Conservation (phyloP, 2,329 filamentous ascomycete genomes). For the Chaetomium strumarium region DNA sequence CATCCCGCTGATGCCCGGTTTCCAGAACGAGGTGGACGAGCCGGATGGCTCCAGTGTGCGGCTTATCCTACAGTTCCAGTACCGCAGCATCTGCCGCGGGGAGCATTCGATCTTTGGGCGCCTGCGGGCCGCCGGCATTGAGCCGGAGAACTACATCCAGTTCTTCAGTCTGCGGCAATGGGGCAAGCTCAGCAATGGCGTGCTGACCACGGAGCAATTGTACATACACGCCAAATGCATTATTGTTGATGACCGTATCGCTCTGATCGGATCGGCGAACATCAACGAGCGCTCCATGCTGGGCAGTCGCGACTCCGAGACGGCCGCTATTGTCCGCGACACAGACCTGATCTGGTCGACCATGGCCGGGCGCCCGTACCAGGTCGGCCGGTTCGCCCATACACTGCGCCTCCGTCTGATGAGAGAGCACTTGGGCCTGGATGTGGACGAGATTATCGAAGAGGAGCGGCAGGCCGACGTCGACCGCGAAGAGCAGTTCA, state of each 20-base stretch:
- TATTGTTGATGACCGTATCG: constrained; percentile 88
- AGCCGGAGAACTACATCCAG: constrained; percentile 90
- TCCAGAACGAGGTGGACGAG: constrained; percentile 92
- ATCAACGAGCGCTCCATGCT: constrained; percentile 98
- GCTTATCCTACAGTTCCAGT: constrained; percentile 95
- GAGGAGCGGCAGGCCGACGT: constrained; percentile 65
- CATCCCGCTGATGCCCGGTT: constrained; percentile 96
- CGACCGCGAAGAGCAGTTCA: constrained; percentile 48
- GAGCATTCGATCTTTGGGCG: constrained; percentile 88
- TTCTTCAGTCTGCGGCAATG: constrained; percentile 91
- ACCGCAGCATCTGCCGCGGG: constrained; percentile 89
- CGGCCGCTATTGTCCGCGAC: constrained; percentile 83
- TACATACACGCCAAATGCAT: constrained; percentile 98
- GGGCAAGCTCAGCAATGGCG: constrained; percentile 80
- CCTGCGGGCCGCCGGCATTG: constrained; percentile 71
- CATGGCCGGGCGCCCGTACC: constrained; percentile 86
- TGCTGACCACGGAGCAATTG: constrained; percentile 86
- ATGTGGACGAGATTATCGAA: constrained; percentile 85
- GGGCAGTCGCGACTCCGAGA: constrained; percentile 85
- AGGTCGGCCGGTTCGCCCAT: constrained; percentile 87
- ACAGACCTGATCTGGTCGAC: constrained; percentile 87
- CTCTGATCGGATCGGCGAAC: constrained; percentile 93
- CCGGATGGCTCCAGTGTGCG: constrained; percentile 92
- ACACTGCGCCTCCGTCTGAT: constrained; percentile 88
- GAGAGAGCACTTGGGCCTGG: constrained; percentile 93